Evolutionary conservation across 495 filamentous ascomycete species (phyloP).

Genomic region (Parathielavia hyrcaniae): DNA sequence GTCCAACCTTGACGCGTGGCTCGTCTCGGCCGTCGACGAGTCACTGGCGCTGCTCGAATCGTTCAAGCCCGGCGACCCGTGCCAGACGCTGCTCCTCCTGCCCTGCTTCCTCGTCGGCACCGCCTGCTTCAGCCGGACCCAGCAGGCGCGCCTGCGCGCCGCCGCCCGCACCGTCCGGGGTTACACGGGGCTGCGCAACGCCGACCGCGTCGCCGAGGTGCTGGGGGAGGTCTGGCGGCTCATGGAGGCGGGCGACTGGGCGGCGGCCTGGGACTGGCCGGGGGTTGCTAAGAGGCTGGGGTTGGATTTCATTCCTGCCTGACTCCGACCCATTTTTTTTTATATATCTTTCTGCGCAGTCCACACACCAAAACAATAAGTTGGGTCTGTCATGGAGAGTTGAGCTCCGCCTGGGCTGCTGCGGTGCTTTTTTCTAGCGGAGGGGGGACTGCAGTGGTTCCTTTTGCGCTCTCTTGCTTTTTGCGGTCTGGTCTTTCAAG

Average conservation of each 20-base stretch:
- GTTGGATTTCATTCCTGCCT: slow-evolving; percentile 67
- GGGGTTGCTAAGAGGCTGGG: slow-evolving; percentile 67
- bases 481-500: too few relatives aligned
- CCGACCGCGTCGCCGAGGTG: slow-evolving; percentile 65
- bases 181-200: slow-evolving; percentile 77
- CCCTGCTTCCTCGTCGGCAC: slow-evolving; percentile 85
- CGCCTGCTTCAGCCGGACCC: slow-evolving; percentile 63
- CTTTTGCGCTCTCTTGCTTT: too few relatives aligned
- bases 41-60: slow-evolving; percentile 58
- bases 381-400: too few relatives aligned
- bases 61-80: slow-evolving; percentile 52
- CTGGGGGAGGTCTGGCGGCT: slow-evolving; percentile 76
- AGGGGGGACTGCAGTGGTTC: too few relatives aligned
- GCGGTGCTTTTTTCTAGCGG: too few relatives aligned
- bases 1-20: slow-evolving; percentile 50
- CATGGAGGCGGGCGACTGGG: slow-evolving; percentile 70
- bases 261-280: slow-evolving; percentile 85
- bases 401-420: too few relatives aligned
- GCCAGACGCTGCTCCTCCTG: slow-evolving; percentile 77
- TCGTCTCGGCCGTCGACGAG: slow-evolving; percentile 70
- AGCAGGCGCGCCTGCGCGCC: slow-evolving; percentile 61
- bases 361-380: too few relatives aligned
- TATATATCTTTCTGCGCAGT: too few relatives aligned
- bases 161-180: slow-evolving; percentile 65
- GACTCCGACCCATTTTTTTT: not conserved